A percentile compares a stretch with the other conserved stretches of the same genome.
phyloP scores from a whole-genome alignment of 768 basidiomycete genomes.

The Pisolithus marmoratus region DNA sequence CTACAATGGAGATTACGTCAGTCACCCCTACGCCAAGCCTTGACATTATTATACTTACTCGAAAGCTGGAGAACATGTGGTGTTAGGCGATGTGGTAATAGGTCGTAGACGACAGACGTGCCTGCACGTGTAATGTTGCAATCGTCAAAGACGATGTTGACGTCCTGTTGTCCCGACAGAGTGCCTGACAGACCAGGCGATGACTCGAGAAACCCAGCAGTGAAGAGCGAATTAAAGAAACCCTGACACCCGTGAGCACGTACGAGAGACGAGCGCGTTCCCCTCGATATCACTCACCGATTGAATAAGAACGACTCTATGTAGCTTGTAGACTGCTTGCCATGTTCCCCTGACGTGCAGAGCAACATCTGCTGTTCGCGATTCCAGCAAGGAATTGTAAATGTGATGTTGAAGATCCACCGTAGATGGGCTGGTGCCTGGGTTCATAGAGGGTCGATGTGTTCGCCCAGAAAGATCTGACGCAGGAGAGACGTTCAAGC shows the following conservation, averaged over 20 bases:
- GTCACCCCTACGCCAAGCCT: neutral
- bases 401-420: slow-evolving; percentile 67
- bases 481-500: neutral
- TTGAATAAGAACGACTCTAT: slow-evolving; percentile 85
- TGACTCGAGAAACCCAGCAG: slow-evolving; percentile 70
- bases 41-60: slow-evolving; percentile 70
- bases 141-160: slow-evolving; percentile 75
- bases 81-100: slow-evolving; percentile 4
- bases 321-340: slow-evolving; percentile 72
- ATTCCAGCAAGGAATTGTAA: slow-evolving; percentile 66
- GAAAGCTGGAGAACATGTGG: slow-evolving; percentile 52
- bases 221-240: slow-evolving; percentile 87
- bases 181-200: slow-evolving; percentile 15
- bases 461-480: neutral
- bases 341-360: slow-evolving; percentile 62
- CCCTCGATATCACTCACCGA: slow-evolving; percentile 46
- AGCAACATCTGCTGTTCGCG: slow-evolving; percentile 72
- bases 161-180: slow-evolving; percentile 40
- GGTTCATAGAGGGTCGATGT: slow-evolving; percentile 26
- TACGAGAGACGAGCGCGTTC: neutral
- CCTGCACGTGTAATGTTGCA: slow-evolving; percentile 84
- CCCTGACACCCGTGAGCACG: slow-evolving; percentile 41
- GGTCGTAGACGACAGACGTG: slow-evolving; percentile 28
- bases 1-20: slow-evolving; percentile 33
- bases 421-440: slow-evolving; percentile 39